Evolutionary conservation across 2,329 filamentous ascomycete species (phyloP).

Genomic region (Cladosporium oxysporum): DNA sequence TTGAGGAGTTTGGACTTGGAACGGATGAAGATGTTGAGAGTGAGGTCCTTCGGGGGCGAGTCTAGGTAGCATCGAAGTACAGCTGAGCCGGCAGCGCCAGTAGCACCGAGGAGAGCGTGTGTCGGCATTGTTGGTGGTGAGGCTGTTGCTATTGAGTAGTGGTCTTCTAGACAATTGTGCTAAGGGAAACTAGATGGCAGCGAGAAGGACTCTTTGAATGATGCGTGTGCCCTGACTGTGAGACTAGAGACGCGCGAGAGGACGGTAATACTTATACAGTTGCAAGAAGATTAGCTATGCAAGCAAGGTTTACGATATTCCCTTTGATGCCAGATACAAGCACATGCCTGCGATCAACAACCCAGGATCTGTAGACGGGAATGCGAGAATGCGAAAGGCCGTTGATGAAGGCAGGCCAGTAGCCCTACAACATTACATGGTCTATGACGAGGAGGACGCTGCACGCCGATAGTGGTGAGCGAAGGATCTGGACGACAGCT

Average conservation of each 20-base stretch:
- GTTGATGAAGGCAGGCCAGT: background rate
- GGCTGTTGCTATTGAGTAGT: background rate
- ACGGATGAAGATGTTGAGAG: conserved; percentile 29
- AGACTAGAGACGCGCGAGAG: background rate
- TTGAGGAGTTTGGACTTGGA: conserved; percentile 26
- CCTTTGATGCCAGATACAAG: background rate
- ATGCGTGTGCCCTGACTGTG: background rate
- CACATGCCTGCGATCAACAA: background rate
- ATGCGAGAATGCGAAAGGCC: background rate
- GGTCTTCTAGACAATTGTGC: background rate
- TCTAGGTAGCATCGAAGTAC: conserved; percentile 26
- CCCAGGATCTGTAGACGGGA: background rate
- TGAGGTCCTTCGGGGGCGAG: conserved; percentile 23
- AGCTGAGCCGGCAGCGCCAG: conserved; percentile 30
- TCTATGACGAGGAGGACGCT: background rate
- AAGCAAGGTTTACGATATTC: background rate
- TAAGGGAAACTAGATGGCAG: background rate
- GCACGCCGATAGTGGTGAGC: background rate
- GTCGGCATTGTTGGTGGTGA: conserved; percentile 24
- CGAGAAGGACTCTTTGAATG: background rate
- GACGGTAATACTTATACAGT: background rate
- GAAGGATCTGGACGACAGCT: background rate
- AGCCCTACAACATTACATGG: background rate
- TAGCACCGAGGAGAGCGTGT: conserved; percentile 30
- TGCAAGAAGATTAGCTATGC: background rate